These are phyloP conservation scores for Vitis rupestris DNA, from an alignment of 164 flowering plant species.

Conservation along the genomic window DNA sequence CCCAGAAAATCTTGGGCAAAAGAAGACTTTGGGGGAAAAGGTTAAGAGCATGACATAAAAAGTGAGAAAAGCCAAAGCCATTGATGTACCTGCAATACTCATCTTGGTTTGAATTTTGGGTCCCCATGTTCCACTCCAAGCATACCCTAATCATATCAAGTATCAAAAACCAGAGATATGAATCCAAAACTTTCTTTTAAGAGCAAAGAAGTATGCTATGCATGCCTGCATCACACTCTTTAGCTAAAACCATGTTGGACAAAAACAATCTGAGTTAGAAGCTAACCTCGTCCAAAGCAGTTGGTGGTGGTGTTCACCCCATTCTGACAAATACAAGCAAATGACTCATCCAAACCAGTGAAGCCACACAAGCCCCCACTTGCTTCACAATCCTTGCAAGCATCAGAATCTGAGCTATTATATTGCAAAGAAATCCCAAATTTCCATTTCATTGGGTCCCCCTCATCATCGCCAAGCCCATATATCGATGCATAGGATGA, in stretches of 20 bases:
- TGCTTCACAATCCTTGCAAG: slow-evolving; percentile 50
- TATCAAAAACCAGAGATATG: background rate
- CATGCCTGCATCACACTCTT: background rate
- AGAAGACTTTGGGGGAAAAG: slow-evolving; percentile 1
- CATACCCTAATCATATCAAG: slow-evolving; percentile 34
- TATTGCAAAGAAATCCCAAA: slow-evolving; percentile 52
- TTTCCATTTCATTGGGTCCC: slow-evolving; percentile 57
- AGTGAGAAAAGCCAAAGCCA: slow-evolving; percentile 4
- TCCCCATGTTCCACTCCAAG: slow-evolving; percentile 49
- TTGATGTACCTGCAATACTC: slow-evolving; percentile 21
- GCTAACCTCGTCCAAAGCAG: slow-evolving; percentile 59
- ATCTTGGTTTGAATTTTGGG: slow-evolving; percentile 19
- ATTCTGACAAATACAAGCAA: slow-evolving; percentile 51
- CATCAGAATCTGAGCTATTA: slow-evolving; percentile 33
- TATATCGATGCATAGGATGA: slow-evolving; percentile 58
- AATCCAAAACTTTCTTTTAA: background rate
- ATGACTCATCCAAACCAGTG: slow-evolving; percentile 28
- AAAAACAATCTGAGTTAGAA: background rate
- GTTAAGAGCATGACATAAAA: slow-evolving; percentile 4
- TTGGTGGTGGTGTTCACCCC: slow-evolving; percentile 49
- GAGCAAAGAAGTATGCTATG: background rate
- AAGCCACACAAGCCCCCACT: slow-evolving; percentile 67
- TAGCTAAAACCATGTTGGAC: background rate
- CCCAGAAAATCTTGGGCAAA: too few species aligned
- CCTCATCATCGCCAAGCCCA: slow-evolving; percentile 50